A percentile compares a stretch with the other conserved stretches of the same genome.
Evolutionary conservation across 2,329 filamentous ascomycete genomes (phyloP).

Genomic region (Exserohilum turcica): DNA sequence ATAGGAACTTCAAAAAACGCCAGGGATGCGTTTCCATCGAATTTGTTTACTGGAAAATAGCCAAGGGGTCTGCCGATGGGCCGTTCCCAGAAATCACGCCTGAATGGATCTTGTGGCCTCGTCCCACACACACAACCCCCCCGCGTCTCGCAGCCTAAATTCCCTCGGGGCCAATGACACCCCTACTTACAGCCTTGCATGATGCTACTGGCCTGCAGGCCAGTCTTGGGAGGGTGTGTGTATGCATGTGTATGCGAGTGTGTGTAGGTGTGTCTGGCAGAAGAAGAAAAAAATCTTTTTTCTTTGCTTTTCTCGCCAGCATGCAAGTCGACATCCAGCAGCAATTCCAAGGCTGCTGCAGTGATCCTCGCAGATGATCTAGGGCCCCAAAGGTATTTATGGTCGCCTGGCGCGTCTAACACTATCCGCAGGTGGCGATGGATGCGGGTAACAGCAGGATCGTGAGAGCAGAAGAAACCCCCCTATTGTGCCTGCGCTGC

Average conservation of each 20-base stretch:
- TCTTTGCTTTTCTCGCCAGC: neutral
- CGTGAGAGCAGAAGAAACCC: constrained; percentile 6
- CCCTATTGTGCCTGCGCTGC: constrained; percentile 6
- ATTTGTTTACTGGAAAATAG: too few relatives aligned
- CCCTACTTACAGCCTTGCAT: constrained; percentile 15
- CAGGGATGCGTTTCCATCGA: too few relatives aligned
- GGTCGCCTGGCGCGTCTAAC: constrained; percentile 16
- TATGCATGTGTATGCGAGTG: too few relatives aligned
- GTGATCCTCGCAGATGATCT: neutral
- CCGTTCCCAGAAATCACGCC: too few relatives aligned
- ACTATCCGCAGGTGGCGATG: neutral
- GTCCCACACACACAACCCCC: neutral
- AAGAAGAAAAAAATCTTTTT: neutral
- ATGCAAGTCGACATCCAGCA: neutral
- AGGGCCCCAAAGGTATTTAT: neutral
- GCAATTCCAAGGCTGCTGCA: neutral
- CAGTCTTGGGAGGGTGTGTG: too few relatives aligned
- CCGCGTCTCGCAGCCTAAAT: neutral
- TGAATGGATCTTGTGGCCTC: too few relatives aligned
- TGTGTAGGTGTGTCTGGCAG: neutral
- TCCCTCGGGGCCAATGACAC: constrained; percentile 19
- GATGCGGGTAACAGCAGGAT: constrained; percentile 16
- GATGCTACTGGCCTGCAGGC: neutral
- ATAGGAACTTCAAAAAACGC: too few relatives aligned
- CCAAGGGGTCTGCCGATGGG: too few relatives aligned